A percentile compares a stretch with the other conserved stretches of the same genome.
Evolutionary conservation across 805 yeast genomes (phyloP).

Genomic region (Cyberlindnera lachancei): DNA sequence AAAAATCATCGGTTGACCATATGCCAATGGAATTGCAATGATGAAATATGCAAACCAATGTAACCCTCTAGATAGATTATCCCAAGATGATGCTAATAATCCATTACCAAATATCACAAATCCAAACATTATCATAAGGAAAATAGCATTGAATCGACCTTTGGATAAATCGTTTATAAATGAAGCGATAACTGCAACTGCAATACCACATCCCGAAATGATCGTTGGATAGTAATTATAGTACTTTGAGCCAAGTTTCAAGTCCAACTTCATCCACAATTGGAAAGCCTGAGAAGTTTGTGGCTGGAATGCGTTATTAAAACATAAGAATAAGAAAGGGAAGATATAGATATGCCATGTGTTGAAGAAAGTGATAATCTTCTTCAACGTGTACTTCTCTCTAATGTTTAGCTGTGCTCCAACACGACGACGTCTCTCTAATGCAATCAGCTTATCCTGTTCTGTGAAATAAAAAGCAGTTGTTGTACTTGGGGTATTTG

Average conservation of each 20-base stretch:
- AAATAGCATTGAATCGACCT: conserved; percentile 29
- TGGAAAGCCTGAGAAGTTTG: conserved; percentile 35
- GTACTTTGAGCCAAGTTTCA: conserved; percentile 25
- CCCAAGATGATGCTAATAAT: conserved; percentile 34
- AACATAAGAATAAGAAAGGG: conserved; percentile 24
- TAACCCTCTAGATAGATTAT: conserved; percentile 40
- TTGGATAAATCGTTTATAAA: conserved; percentile 31
- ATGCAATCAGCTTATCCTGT: conserved; percentile 36
- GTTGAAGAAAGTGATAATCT: conserved; percentile 33
- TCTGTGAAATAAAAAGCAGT: conserved; percentile 35
- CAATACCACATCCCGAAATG: conserved; percentile 32
- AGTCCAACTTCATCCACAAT: conserved; percentile 36
- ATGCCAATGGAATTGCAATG: conserved; percentile 39
- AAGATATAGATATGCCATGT: conserved; percentile 45
- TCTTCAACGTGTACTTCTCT: conserved; percentile 32
- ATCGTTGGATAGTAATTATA: conserved; percentile 37
- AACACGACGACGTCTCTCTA: conserved; percentile 36
- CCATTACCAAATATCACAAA: conserved; percentile 35
- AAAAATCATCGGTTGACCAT: conserved; percentile 51
- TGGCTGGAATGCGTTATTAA: conserved; percentile 19
- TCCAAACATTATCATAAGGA: conserved; percentile 31
- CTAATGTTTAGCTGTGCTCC: conserved; percentile 37
- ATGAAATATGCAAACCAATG: conserved; percentile 46
- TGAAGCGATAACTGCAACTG: conserved; percentile 27
- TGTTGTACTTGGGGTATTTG: conserved; percentile 39